Evolutionary conservation across 768 basidiomycete genomes (phyloP), one percentile per base, ranked within the genome.

Genomic region (Serendipita vermifera): DNA sequence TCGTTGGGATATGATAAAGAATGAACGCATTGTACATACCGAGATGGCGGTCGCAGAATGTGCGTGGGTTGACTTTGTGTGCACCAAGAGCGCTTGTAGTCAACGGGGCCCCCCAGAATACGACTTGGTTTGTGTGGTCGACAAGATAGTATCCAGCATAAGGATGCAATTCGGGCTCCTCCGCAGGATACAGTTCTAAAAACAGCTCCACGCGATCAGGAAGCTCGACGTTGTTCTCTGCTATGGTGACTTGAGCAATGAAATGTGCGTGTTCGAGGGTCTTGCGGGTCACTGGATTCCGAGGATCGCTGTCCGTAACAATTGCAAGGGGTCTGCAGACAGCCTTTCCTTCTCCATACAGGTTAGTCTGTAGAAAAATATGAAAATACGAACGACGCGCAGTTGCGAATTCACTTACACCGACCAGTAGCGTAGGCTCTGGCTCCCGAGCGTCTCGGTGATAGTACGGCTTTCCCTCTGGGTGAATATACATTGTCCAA

Each of bases 401-500:
- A 36, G n/a, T 9, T 36, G 35, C 9, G 9, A 36, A 36, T 36
- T 9, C 35, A n/a, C 35, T 36, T 36, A 36, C 35, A 9, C 35
- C 35, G 9, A 9, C 35, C 35, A 36, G n/a, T 36, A 36, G 35
- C 9, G 9, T 36, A n/a, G 9, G 9, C 35, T 36, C 35, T 9
- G 35, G 35, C 35, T 36, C 35, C 35, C 9, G 9, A n/a, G 35
- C 35, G 9, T 36, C 35, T 9, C 35, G 35, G 26, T 80, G 70
- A 55, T 66, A 64, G 62, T 84, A 84, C 1, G 67, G 59, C 59
- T 79, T 75, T 7, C 82, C 82, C 60, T 83, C 82, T 0, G 82
- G 81, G 40, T 84, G 81, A 2, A 71, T 66, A 35, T 72, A 65
- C 2, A 69, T 61, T 1, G 66, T 63, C 82, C 82, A 83, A 11